Percentiles rank a stretch among this genome's conserved stretches.
Evolutionary conservation across 2,329 filamentous ascomycete genomes (phyloP).

Genomic region (Falciphora oryzae): DNA sequence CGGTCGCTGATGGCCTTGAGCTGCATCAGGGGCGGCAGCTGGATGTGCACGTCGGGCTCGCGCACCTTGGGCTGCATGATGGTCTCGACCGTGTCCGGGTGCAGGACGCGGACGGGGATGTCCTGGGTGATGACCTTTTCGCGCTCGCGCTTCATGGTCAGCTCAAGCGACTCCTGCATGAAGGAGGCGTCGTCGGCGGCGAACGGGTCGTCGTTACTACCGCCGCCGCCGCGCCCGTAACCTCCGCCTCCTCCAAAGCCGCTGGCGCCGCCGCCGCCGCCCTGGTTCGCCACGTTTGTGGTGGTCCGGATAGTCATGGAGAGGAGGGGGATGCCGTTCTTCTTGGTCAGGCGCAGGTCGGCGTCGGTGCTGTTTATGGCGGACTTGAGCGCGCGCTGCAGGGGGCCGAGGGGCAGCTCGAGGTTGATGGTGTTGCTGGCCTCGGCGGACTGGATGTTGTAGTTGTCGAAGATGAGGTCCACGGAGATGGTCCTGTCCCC

Average conservation of each 20-base stretch:
- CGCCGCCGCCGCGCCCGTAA: conserved; percentile 24
- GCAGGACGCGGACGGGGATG: conserved; percentile 87
- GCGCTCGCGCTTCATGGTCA: conserved; percentile 59
- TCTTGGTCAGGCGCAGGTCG: conserved; percentile 86
- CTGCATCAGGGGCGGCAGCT: conserved; percentile 78
- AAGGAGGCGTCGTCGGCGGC: conserved; percentile 39
- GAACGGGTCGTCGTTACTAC: conserved; percentile 30
- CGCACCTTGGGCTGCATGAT: conserved; percentile 87
- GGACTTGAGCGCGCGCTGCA: conserved; percentile 88
- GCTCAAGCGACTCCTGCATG: conserved; percentile 46
- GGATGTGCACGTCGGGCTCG: conserved; percentile 91
- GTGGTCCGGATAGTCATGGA: conserved; percentile 84
- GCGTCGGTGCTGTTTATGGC: conserved; percentile 76
- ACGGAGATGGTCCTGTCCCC: conserved; percentile 48
- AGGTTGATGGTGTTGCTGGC: conserved; percentile 88
- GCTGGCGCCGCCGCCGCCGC: conserved; percentile 13
- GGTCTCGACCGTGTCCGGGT: conserved; percentile 78
- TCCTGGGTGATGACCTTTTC: conserved; percentile 94
- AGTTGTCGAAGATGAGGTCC: conserved; percentile 83
- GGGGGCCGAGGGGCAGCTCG: conserved; percentile 80
- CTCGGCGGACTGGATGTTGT: conserved; percentile 80
- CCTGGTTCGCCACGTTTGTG: conserved; percentile 37
- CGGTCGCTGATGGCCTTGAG: conserved; percentile 92
- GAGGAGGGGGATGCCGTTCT: conserved; percentile 78
- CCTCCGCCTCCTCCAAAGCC: conserved; percentile 34